These are phyloP conservation scores for Salix arbutifolia DNA, from an alignment of 345 rosid genomes.

Conservation along the genomic window DNA sequence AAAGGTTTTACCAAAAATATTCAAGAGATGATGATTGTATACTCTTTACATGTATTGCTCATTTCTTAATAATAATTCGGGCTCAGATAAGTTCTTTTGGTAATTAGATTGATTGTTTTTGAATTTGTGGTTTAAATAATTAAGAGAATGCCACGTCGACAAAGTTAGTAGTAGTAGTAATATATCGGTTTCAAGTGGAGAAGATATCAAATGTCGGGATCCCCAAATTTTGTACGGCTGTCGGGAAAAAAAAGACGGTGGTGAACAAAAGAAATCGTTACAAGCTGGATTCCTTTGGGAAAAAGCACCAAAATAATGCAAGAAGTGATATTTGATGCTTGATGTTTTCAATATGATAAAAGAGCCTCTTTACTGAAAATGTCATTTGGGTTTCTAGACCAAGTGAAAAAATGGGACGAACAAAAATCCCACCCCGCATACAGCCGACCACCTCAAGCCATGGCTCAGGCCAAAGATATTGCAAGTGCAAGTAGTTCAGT, in stretches of 20 bases:
- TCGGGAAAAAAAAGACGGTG: not conserved
- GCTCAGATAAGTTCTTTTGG: too few relatives aligned
- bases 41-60: too few relatives aligned
- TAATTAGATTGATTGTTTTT: too few relatives aligned
- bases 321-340: not conserved
- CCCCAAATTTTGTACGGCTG: not conserved
- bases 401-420: not conserved
- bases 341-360: not conserved
- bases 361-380: not conserved
- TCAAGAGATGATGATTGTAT: too few relatives aligned
- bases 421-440: not conserved
- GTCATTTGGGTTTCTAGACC: not conserved
- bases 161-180: too few relatives aligned
- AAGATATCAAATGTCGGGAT: not conserved
- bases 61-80: too few relatives aligned
- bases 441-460: not conserved
- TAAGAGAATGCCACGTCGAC: too few relatives aligned
- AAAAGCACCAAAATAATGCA: not conserved
- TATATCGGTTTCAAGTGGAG: not conserved
- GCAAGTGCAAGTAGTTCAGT: not conserved
- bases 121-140: too few relatives aligned
- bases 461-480: not conserved
- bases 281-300: not conserved
- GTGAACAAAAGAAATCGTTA: not conserved
- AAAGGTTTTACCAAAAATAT: too few relatives aligned